Evolutionary conservation across 768 basidiomycete species (phyloP), one percentile per base, ranked within the genome.

Genomic region (Trametes punicea): DNA sequence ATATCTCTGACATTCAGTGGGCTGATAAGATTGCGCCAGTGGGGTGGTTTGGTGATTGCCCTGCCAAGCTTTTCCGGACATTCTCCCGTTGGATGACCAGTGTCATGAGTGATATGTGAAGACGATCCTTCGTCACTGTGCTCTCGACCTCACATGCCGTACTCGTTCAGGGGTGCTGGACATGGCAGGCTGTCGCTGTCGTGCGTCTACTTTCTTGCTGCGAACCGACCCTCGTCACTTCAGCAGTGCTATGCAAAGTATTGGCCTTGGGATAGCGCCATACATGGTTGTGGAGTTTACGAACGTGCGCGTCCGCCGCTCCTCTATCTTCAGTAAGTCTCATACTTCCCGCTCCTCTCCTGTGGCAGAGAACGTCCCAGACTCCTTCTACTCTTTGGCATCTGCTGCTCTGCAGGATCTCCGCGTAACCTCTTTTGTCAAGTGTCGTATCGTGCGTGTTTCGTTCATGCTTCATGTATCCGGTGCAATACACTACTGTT

Each of bases 11-110:
- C 30, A 57, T 31, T 44, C 36, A 31, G 44, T 51, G 23, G 7
- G n/a, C 27, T 44, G 49, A 57, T 57, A 29, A 57, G 56, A 57
- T 57, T 51, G 50, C n/a, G n/a, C n/a, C n/a, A n/a, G n/a, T 31
- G 56, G 42, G 51, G 34, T 23, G 15, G 51, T 4, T 6, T 44
- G 42, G 34, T 18, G 44, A 30, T 54, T 44, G 36, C 34, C 51
- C 18, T 4, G 4, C 9, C 5, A 5, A 45, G 21, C 42, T 34
- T 33, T n/a, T 46, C 52, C 52, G 52, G 44, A 20, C 44, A 54
- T 46, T 46, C 25, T 38, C 52, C 52, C 44, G 52, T 46, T 29
- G 52, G 44, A 1, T 41, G 34, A 26, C 26, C 4, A 30, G 10
- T 16, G 16, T 11, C 25, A 46, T 38, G 26, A n/a, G 21, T 18